Evolutionary conservation across 1,284 basidiomycete species (phyloP), one percentile per base, ranked within the genome.

Genomic region (Rhodotorula sp.): DNA sequence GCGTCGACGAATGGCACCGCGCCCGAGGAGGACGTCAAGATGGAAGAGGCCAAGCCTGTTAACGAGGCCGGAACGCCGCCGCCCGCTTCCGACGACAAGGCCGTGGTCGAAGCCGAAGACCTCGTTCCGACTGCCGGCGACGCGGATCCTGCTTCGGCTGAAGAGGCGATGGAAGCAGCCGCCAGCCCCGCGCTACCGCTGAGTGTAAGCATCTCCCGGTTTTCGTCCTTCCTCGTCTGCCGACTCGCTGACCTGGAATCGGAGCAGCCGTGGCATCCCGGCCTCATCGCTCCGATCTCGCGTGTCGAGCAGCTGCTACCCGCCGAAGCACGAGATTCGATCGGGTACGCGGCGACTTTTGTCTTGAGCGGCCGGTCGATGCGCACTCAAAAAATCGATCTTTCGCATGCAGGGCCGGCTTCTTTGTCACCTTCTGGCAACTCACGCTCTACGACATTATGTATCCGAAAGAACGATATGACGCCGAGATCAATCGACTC

Each of bases 361-460:
- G 43, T 43, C 60, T 34, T 52, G 23, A 58, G 49, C 18, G 18
- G 7, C 20, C 49, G 54, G 7, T 31, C 39, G 1, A 10, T 23
- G 1, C 47, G 59, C 48, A 21, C 18, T 58, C 21, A 31, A 60
- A 14, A 34, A 34, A 31, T 60, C 47, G 48, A 47, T 64, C 31
- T 71, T 26, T 67, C 76, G 12, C 52, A 34, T 31, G 47, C 75
- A 94, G 93, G 8, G 89, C 91, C 48, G 90, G 88, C 3, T 97
- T 97, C 83, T 95, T 93, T 77, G 83, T 92, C 57, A 93, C 93
- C 0, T 98, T 97, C 83, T 97, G 95, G 95, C 93, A 96, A 80
- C 81, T 97, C 66, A 90, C 91, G 0, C 90, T 90, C 39, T 91
- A 92, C 77, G 95, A 98, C 80, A 85, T 98, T 58, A 83, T 87